These are phyloP conservation scores for Pichia sp. DNA, from an alignment of 1,139 yeast species.

Conservation along the genomic window DNA sequence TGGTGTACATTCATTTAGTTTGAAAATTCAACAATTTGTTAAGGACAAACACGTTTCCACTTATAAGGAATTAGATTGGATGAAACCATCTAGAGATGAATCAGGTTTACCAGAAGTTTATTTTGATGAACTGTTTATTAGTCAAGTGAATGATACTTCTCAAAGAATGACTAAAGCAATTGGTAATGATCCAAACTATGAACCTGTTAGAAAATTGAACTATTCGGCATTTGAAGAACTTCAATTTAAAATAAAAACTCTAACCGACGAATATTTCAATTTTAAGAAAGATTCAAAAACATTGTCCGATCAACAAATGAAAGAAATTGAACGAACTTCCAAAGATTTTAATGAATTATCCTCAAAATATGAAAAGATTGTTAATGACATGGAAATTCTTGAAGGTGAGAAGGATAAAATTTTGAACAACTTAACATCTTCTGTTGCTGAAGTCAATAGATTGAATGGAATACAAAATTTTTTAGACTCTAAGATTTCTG, in stretches of 20 bases:
- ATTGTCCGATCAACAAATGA: constrained; percentile 17
- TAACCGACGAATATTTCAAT: constrained; percentile 31
- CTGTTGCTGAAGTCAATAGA: constrained; percentile 18
- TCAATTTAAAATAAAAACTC: constrained; percentile 36
- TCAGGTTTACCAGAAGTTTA: constrained; percentile 85
- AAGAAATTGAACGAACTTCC: constrained; percentile 25
- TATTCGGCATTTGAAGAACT: constrained; percentile 66
- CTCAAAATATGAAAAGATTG: constrained; percentile 16
- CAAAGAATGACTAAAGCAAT: constrained; percentile 65
- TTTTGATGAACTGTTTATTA: constrained; percentile 60
- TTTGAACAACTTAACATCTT: constrained; percentile 15
- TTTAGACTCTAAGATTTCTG: constrained; percentile 22
- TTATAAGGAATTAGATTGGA: constrained; percentile 44
- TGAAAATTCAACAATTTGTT: constrained; percentile 67
- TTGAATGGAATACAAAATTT: constrained; percentile 16
- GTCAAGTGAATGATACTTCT: constrained; percentile 63
- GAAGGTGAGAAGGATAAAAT: constrained; percentile 17
- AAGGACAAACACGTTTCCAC: constrained; percentile 51
- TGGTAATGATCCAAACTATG: constrained; percentile 65
- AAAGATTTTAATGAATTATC: constrained; percentile 23
- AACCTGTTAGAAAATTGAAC: constrained; percentile 62
- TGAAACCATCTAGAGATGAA: constrained; percentile 53
- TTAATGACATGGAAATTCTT: constrained; percentile 17
- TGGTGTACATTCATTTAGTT: constrained; percentile 74
- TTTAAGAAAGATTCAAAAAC: constrained; percentile 32